Base-by-base conservation (phyloP, 2,329 filamentous ascomycete species). In the Orbilia quercus region DNA sequence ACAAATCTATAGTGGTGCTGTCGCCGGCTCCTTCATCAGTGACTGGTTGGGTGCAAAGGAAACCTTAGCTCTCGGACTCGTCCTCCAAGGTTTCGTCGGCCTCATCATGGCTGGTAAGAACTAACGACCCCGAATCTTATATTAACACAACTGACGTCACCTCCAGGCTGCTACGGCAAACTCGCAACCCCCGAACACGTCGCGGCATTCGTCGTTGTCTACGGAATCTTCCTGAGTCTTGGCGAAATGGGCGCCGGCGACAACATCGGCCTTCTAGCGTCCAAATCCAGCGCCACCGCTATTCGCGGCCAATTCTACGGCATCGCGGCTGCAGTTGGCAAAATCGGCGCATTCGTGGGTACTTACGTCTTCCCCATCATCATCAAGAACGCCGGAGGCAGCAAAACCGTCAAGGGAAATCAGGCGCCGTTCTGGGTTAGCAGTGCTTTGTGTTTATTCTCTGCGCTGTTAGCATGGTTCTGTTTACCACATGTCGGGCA, bases 401-500 rank as follows among this genome's bases (percentile, higher is more conserved):
- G 83, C 62, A 82, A 85, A 59, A 81, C 81, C 0, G 81, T 85
- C 18, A 84, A 86, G 18, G 84, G 84, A 3, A 91, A 91, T 0
- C 92, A 96, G 79, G 92, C 96, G 76, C 92, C 92, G 0, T 97
- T 96, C 82, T 96, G 88, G 80, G 91, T 97, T n/a, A 89, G 89
- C 1, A 90, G 89, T 40, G 83, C 86, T 22, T 81, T 96, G 63
- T 95, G 91, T 76, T 81, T 96, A n/a, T 83, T 96, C 53, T 89
- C 88, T 1, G 91, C 91, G 0, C 81, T 82, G 7, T 80, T 93
- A 25, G 86, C 87, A 1, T 82, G 90, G 7, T 86, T 92, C 77
- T 85, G 86, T 67, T 80, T 96, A 54, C 93, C 93, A 0, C 82
- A 91, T 51, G 90, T 97, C 73, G 88, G 88, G n/a, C 85, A 96